These are phyloP conservation scores for Moniliophthora roreri DNA, from an alignment of 1,284 basidiomycete genomes.

Conservation along the genomic window DNA sequence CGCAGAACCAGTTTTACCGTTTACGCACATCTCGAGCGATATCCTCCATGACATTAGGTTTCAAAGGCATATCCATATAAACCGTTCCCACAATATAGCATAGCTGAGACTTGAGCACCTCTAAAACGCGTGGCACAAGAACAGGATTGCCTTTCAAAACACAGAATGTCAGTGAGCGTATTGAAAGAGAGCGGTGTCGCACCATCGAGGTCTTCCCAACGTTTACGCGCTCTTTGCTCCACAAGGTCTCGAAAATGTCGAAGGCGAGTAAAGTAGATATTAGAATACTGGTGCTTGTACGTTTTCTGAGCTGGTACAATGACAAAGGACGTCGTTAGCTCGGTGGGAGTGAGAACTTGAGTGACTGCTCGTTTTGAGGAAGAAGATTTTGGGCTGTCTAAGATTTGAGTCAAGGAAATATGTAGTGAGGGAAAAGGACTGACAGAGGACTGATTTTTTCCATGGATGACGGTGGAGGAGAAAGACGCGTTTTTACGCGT, in stretches of 20 bases:
- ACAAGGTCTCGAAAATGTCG: conserved; percentile 63
- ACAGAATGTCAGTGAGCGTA: conserved; percentile 1
- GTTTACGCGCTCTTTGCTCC: conserved; percentile 57
- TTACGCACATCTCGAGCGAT: conserved; percentile 86
- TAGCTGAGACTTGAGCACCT: conserved; percentile 81
- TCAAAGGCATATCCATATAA: conserved; percentile 97
- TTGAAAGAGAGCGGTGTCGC: conserved; percentile 20
- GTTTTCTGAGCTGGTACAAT: conserved; percentile 57
- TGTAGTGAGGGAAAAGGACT: background rate
- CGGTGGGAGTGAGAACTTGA: conserved; percentile 35
- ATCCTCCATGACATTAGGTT: conserved; percentile 96
- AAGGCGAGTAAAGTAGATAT: conserved; percentile 87
- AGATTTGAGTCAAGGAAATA: background rate
- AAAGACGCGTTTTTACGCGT: background rate
- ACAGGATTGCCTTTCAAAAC: conserved; percentile 63
- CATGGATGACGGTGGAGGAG: background rate
- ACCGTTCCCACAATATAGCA: conserved; percentile 95
- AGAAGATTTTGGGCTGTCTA: conserved; percentile 2
- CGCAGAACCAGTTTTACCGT: conserved; percentile 3
- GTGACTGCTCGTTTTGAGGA: conserved; percentile 10
- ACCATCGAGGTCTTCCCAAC: conserved; percentile 73
- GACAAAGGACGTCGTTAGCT: conserved; percentile 54
- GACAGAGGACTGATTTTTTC: background rate
- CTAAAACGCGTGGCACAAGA: conserved; percentile 83
- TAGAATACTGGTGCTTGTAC: conserved; percentile 89